Evolutionary conservation across 2,329 filamentous ascomycete species (phyloP), one percentile per base, ranked within the genome.

Genomic region (Aspergillus sp.): DNA sequence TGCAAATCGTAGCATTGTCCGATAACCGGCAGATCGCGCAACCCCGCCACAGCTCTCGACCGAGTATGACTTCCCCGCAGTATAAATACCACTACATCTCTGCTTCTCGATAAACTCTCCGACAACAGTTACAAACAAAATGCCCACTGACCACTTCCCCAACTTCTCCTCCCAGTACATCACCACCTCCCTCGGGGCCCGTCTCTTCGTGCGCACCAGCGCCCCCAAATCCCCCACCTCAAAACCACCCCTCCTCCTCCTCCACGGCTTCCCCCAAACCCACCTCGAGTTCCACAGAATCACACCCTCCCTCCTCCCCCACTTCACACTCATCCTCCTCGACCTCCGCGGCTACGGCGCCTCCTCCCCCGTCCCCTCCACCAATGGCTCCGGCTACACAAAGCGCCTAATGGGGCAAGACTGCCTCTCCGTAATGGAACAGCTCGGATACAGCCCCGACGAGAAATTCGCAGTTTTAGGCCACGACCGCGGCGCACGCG

Each of bases 201-300:
- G 27, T 19, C 45, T 53, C 51, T 53, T 53, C 42, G 12, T 17
- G 5, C 51, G 41, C 30, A 19, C 20, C 30, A 53, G 51, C 42
- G 41, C 24, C 15, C 3, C 27, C 12, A 39, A 39, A 8, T 12
- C 17, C 27, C 33, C 33, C 15, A 13, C 27, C 27, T 30, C 19
- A 9, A 53, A 53, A 24, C 51, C 51, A 3, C 51, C 51, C 4
- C 51, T 53, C 19, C 30, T 53, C 5, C 51, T 53, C 30, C 13
- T 53, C 51, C 51, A 53, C 30, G 51, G 51, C 30, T 53, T 53
- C 51, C 51, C 51, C 7, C 30, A 53, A 46, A 53, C 51, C 19
- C 51, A 53, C 42, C 13, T 33, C 30, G 27, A 53, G 15, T 53
- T 12, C 17, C 51, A 53, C 27, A 53, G 17, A 46, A n/a, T 53